Evolutionary conservation across 306 rosid species (phyloP).

Genomic region (Dalbergia cultrata): DNA sequence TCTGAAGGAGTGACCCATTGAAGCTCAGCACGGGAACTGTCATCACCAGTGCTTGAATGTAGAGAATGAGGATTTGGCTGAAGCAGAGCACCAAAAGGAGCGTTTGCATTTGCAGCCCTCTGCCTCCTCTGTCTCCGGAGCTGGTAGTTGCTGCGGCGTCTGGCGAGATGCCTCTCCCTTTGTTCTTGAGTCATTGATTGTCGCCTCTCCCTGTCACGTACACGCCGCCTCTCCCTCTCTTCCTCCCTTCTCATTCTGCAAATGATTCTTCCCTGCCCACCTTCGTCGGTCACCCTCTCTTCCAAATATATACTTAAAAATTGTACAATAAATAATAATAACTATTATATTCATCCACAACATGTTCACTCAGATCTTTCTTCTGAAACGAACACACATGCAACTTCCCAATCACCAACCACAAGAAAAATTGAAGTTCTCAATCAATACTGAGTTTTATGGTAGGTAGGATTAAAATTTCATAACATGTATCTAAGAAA

Average conservation of each 20-base stretch:
- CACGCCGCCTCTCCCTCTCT: conserved; percentile 80
- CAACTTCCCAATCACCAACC: background rate
- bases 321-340: no score
- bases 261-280: conserved; percentile 56
- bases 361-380: background rate
- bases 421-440: background rate
- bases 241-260: conserved; percentile 66
- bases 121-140: conserved; percentile 57
- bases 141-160: conserved; percentile 85
- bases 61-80: conserved; percentile 11
- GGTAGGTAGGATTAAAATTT: no score
- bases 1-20: conserved; percentile 38
- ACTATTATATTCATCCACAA: no score
- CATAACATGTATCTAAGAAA: no score
- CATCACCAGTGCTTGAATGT: conserved; percentile 55
- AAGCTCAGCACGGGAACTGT: conserved; percentile 50
- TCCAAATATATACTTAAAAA: conserved; percentile 4
- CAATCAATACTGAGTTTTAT: background rate
- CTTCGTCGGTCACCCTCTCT: background rate
- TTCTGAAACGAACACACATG: background rate
- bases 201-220: conserved; percentile 80
- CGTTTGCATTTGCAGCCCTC: conserved; percentile 55
- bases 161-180: conserved; percentile 79
- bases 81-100: conserved; percentile 14
- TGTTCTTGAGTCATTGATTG: conserved; percentile 87